These are phyloP conservation scores for Ceratocystis variospora DNA, from an alignment of 2,329 filamentous ascomycete species.

Conservation along the genomic window DNA sequence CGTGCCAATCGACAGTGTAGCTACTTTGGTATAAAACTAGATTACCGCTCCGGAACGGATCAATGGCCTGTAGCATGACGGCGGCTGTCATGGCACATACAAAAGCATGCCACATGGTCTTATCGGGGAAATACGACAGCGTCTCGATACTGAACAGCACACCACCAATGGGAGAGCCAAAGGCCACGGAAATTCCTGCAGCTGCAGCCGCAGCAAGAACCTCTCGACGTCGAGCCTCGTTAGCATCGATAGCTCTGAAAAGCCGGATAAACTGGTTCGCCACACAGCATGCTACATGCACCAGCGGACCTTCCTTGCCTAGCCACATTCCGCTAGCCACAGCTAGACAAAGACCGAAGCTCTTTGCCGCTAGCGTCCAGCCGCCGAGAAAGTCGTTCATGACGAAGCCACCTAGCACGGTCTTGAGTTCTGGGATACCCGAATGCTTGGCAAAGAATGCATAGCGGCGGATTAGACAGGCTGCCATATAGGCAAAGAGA, in stretches of 20 bases:
- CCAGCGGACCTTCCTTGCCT: conserved; percentile 86
- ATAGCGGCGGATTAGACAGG: conserved; percentile 68
- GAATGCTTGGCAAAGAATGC: conserved; percentile 83
- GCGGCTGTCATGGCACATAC: conserved; percentile 99
- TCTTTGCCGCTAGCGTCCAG: conserved; percentile 85
- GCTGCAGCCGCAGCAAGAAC: conserved; percentile 85
- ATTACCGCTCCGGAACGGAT: conserved; percentile 90
- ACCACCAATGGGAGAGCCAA: conserved; percentile 85
- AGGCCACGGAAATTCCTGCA: conserved; percentile 84
- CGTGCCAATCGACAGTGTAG: conserved; percentile 83
- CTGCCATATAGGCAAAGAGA: conserved; percentile 64
- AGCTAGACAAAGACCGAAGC: conserved; percentile 73
- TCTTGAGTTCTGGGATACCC: conserved; percentile 97
- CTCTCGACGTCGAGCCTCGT: conserved; percentile 90
- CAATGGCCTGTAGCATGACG: conserved; percentile 79
- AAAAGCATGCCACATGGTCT: conserved; percentile 99
- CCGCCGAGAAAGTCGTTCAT: conserved; percentile 73
- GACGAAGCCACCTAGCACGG: conserved; percentile 82
- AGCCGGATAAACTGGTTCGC: conserved; percentile 88
- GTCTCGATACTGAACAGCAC: conserved; percentile 91
- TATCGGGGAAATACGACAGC: conserved; percentile 96
- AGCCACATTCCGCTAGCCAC: conserved; percentile 94
- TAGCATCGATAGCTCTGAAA: conserved; percentile 65
- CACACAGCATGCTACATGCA: conserved; percentile 94
- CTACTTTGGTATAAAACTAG: conserved; percentile 93